phyloP scores from a whole-genome alignment of 371 early-diverging fungal species.

The Gilbertella persicaria region DNA sequence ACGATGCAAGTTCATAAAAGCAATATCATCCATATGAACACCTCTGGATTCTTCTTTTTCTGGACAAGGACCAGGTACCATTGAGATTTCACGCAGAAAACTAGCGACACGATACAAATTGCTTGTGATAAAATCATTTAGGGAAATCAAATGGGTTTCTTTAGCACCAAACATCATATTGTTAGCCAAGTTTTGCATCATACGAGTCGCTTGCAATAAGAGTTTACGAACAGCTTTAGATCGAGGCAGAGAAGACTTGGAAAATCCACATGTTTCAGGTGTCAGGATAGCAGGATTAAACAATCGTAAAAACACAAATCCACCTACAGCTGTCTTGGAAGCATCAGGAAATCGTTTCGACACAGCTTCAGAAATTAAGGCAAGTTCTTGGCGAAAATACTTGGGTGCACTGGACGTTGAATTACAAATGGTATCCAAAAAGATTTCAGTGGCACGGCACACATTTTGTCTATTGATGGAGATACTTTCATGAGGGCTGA shows the following conservation, averaged over 20 bases:
- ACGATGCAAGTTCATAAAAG: conserved; percentile 40
- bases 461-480: conserved; percentile 75
- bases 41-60: not conserved
- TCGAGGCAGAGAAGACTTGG: conserved; percentile 39
- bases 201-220: conserved; percentile 86
- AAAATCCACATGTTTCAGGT: conserved; percentile 63
- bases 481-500: conserved; percentile 57
- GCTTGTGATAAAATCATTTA: conserved; percentile 79
- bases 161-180: conserved; percentile 92
- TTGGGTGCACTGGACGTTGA: conserved; percentile 70
- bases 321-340: conserved; percentile 82
- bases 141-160: conserved; percentile 83
- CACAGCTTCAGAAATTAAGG: conserved; percentile 71
- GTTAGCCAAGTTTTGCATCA: conserved; percentile 94
- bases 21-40: conserved; percentile 42
- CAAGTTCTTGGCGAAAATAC: conserved; percentile 76
- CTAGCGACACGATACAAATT: conserved; percentile 64
- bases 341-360: conserved; percentile 81
- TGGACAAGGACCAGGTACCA: conserved; percentile 2
- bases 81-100: conserved; percentile 60
- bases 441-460: conserved; percentile 64
- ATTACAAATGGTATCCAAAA: conserved; percentile 80
- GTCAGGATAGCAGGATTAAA: conserved; percentile 92
- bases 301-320: conserved; percentile 89
- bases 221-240: conserved; percentile 77